A percentile compares a stretch with the other conserved stretches of the same genome.
Conservation (phyloP, 169 alveolate genomes). For the Eimeria maxima region DNA sequence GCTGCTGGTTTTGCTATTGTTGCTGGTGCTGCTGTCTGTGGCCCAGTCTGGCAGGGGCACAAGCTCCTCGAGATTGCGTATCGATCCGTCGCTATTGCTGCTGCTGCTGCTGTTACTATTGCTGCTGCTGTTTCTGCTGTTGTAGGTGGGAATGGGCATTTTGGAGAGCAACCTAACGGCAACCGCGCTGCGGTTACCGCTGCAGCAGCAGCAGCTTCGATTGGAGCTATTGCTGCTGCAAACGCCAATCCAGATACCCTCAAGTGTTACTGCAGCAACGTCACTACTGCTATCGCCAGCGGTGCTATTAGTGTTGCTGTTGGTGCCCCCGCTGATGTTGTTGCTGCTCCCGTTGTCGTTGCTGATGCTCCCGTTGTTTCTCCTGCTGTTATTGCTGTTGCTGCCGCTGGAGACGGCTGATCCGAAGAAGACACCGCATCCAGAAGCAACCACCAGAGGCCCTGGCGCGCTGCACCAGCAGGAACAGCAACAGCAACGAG, state of each 20-base stretch:
- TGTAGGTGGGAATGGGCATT: background rate
- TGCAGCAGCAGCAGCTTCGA: background rate
- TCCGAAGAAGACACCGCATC: constrained; percentile 53
- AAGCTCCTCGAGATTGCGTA: background rate
- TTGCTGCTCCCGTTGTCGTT: background rate
- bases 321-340: background rate
- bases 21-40: constrained; percentile 40
- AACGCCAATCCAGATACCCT: constrained; percentile 2
- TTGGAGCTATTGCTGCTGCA: background rate
- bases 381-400: constrained; percentile 36
- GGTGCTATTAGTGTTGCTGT: background rate
- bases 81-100: background rate
- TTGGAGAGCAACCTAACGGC: constrained; percentile 18
- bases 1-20: background rate
- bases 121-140: constrained; percentile 25
- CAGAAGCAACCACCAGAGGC: constrained; percentile 39
- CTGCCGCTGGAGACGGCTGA: constrained; percentile 52
- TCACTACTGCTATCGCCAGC: background rate
- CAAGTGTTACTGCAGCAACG: background rate
- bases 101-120: background rate
- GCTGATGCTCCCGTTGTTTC: constrained; percentile 17
- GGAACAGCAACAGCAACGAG: constrained; percentile 9
- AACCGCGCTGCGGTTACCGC: background rate
- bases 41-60: constrained; percentile 1
- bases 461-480: constrained; percentile 59